Percentiles rank a stretch among this genome's conserved stretches.
phyloP scores from a whole-genome alignment of 371 early-diverging fungal species.

The Saksenaea oblongispora region DNA sequence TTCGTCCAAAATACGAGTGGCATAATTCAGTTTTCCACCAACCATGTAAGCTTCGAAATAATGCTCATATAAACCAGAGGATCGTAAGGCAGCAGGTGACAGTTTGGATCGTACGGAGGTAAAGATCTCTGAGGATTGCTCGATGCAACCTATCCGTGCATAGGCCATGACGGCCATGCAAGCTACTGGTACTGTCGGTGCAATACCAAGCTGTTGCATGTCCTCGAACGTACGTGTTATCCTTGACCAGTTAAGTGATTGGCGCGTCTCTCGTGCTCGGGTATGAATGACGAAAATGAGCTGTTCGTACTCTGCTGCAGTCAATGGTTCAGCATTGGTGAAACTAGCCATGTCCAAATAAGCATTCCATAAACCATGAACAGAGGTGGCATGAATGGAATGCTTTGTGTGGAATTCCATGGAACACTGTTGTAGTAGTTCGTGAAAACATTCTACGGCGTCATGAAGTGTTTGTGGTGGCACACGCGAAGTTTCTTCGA shows the following conservation, averaged over 20 bases:
- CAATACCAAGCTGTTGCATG: not conserved
- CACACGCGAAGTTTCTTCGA: slow-evolving; percentile 1
- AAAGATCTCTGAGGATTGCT: slow-evolving; percentile 16
- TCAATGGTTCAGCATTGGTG: slow-evolving; percentile 8
- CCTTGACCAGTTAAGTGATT: slow-evolving; percentile 21
- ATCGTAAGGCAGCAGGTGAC: not conserved
- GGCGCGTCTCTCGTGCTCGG: slow-evolving; percentile 15
- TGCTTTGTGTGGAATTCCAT: not conserved
- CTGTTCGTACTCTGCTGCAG: slow-evolving; percentile 33
- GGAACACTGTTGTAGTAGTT: not conserved
- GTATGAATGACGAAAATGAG: slow-evolving; percentile 15
- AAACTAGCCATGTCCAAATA: slow-evolving; percentile 9
- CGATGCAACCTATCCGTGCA: slow-evolving; percentile 14
- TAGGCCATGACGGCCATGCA: slow-evolving; percentile 29
- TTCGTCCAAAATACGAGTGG: slow-evolving; percentile 6
- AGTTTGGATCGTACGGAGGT: not conserved
- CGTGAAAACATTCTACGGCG: slow-evolving; percentile 7
- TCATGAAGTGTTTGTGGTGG: slow-evolving; percentile 1
- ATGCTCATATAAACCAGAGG: slow-evolving; percentile 19
- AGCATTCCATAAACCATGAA: slow-evolving; percentile 12
- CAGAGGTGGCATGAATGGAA: not conserved
- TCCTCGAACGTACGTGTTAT: slow-evolving; percentile 24
- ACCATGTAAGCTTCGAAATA: slow-evolving; percentile 23
- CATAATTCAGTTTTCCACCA: slow-evolving; percentile 5
- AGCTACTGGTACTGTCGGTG: slow-evolving; percentile 18